A percentile compares a stretch with the other conserved stretches of the same genome.
Conservation (phyloP, 768 basidiomycete species). For the Botryobasidium botryosum region DNA sequence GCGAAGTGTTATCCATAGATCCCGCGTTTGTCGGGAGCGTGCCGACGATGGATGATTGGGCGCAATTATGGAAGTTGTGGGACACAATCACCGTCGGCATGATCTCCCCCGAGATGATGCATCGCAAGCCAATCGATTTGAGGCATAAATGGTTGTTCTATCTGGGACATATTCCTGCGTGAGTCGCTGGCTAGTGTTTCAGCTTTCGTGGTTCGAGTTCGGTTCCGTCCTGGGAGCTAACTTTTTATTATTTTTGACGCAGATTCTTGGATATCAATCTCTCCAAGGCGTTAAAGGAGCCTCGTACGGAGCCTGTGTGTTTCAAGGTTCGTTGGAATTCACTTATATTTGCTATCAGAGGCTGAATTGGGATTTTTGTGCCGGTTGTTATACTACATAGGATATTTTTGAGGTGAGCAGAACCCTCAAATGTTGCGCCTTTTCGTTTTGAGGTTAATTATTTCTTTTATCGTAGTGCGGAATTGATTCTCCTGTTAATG, state of each 20-base stretch:
- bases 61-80: constrained; percentile 75
- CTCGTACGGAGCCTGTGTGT: constrained; percentile 66
- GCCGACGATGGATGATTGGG: constrained; percentile 67
- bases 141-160: constrained; percentile 97
- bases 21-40: constrained; percentile 21
- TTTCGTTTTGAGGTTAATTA: background rate
- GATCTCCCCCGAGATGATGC: constrained; percentile 76
- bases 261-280: constrained; percentile 80
- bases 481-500: constrained; percentile 89
- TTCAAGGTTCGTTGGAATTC: constrained; percentile 41
- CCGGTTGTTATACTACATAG: too few species aligned
- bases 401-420: constrained; percentile 57
- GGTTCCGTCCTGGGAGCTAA: too few species aligned
- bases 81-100: constrained; percentile 68
- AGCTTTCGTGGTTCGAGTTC: too few species aligned
- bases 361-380: too few species aligned
- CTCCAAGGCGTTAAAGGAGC: constrained; percentile 52
- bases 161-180: constrained; percentile 77
- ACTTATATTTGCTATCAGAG: constrained; percentile 4
- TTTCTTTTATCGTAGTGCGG: constrained; percentile 41
- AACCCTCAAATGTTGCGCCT: too few species aligned
- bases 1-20: too few species aligned
- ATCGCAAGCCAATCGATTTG: constrained; percentile 81
- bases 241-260: background rate
- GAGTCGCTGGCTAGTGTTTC: constrained; percentile 13